A percentile compares a stretch with the other conserved stretches of the same genome.
Evolutionary conservation across 2,329 filamentous ascomycete genomes (phyloP).

Genomic region (Coccinonectria pachysandricola): DNA sequence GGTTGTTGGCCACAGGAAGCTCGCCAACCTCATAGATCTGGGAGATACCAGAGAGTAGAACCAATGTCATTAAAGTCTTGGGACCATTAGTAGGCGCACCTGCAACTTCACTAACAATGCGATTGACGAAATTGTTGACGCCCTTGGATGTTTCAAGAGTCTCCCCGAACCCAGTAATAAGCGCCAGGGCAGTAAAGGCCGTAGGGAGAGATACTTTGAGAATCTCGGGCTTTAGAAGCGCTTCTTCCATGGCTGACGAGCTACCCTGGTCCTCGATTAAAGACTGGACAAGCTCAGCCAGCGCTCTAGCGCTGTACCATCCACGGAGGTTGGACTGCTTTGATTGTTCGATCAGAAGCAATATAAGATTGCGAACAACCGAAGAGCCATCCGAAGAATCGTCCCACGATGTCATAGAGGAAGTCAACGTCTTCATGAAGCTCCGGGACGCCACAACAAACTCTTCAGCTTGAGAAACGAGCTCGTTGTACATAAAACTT

Average conservation of each 20-base stretch:
- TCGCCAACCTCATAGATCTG: conserved; percentile 40
- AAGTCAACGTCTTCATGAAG: conserved; percentile 25
- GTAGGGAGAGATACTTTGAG: conserved; percentile 38
- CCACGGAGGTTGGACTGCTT: conserved; percentile 31
- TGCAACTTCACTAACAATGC: conserved; percentile 50
- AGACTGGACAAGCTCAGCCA: conserved; percentile 39
- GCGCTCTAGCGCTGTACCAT: conserved; percentile 42
- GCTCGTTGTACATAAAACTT: conserved; percentile 25
- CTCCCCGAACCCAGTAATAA: conserved; percentile 43
- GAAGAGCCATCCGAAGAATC: conserved; percentile 23
- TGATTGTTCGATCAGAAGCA: conserved; percentile 34
- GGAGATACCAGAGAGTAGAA: conserved; percentile 43
- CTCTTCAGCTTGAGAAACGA: conserved; percentile 30
- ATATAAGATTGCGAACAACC: conserved; percentile 32
- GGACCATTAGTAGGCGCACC: conserved; percentile 33
- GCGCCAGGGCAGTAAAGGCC: conserved; percentile 37
- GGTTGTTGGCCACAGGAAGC: conserved; percentile 51
- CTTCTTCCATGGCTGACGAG: conserved; percentile 34
- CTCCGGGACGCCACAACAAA: conserved; percentile 32
- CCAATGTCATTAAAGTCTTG: conserved; percentile 37
- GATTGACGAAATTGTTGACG: conserved; percentile 46
- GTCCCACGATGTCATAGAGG: conserved; percentile 29
- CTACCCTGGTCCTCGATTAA: conserved; percentile 38
- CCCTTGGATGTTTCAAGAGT: conserved; percentile 36
- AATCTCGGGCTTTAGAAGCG: conserved; percentile 33